These are phyloP conservation scores for Suillus sp. DNA, from an alignment of 768 basidiomycete species.

Conservation along the genomic window DNA sequence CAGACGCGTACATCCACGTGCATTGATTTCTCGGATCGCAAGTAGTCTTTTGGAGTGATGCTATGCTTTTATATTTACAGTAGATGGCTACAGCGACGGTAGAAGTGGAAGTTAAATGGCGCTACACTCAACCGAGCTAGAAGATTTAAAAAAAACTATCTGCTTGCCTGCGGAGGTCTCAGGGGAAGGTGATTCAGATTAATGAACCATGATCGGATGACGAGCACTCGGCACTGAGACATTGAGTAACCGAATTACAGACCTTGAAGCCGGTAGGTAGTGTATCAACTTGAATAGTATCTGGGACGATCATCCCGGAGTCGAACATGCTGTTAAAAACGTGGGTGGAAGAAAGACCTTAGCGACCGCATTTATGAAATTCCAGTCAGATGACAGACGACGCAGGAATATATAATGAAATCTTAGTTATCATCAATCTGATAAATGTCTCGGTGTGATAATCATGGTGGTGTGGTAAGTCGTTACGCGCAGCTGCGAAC, in stretches of 20 bases:
- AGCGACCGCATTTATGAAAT: background rate
- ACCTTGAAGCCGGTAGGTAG: background rate
- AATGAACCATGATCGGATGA: conserved; percentile 1
- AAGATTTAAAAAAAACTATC: background rate
- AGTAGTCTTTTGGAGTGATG: background rate
- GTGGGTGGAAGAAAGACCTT: background rate
- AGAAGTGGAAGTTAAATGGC: background rate
- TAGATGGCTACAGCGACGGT: background rate
- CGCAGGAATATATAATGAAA: background rate
- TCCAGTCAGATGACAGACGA: background rate
- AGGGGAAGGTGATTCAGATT: background rate
- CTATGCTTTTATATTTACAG: background rate
- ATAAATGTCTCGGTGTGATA: background rate
- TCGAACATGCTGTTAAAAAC: background rate
- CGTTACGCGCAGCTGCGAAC: background rate
- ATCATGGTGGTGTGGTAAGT: background rate
- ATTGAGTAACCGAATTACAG: background rate
- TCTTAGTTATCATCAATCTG: too few species aligned
- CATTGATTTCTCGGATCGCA: background rate
- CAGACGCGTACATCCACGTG: conserved; percentile 8
- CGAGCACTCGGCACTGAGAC: background rate
- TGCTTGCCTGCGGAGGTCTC: background rate
- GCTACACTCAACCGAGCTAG: background rate
- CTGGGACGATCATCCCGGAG: background rate
- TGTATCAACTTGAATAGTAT: too few species aligned